phyloP scores from a whole-genome alignment of 345 rosid species.

The Syzygium jambos region DNA sequence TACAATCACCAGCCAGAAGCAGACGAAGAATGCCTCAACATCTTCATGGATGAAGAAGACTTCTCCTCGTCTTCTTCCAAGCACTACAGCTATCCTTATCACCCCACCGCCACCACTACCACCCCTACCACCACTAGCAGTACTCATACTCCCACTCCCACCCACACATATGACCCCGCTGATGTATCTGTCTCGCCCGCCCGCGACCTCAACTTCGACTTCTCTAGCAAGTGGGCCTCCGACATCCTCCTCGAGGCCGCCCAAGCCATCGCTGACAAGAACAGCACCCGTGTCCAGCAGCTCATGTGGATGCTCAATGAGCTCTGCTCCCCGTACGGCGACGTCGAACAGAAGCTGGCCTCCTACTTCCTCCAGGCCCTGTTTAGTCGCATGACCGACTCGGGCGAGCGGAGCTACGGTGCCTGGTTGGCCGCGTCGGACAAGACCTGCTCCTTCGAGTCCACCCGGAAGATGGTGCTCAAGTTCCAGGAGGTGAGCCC shows the following conservation, averaged over 20 bases:
- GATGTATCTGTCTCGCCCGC: conserved; percentile 43
- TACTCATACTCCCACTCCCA: conserved; percentile 17
- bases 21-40: conserved; percentile 95
- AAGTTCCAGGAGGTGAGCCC: conserved; percentile 95
- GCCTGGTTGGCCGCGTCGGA: conserved; percentile 59
- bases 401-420: conserved; percentile 62
- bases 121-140: conserved; percentile 28
- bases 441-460: conserved; percentile 67
- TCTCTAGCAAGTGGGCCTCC: conserved; percentile 67
- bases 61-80: conserved; percentile 92
- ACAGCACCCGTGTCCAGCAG: conserved; percentile 64
- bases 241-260: conserved; percentile 64
- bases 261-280: conserved; percentile 54
- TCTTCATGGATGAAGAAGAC: conserved; percentile 99
- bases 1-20: conserved; percentile 32
- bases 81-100: conserved; percentile 13
- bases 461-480: conserved; percentile 66
- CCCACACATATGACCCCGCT: conserved; percentile 24
- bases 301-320: conserved; percentile 94
- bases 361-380: conserved; percentile 87
- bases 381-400: conserved; percentile 75
- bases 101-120: conserved; percentile 19
- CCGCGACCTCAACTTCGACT: conserved; percentile 42
- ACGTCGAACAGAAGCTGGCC: conserved; percentile 72
- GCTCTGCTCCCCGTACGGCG: conserved; percentile 81